phyloP scores from a whole-genome alignment of 257 asterid genomes.

The Scutellaria minor region DNA sequence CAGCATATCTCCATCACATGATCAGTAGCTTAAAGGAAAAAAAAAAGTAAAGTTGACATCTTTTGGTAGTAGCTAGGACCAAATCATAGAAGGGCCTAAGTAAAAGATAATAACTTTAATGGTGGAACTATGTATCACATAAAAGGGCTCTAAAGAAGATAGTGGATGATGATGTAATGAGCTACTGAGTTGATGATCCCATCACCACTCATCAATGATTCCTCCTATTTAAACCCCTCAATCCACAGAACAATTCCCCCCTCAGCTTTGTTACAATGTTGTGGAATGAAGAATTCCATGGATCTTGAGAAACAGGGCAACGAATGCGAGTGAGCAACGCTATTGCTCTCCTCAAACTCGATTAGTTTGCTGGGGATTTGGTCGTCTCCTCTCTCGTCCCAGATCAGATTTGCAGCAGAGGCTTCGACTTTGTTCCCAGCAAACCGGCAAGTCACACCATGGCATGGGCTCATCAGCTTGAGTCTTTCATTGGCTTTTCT shows the following conservation, averaged over 20 bases:
- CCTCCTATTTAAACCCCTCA: slow-evolving; percentile 43
- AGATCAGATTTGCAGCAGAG: neutral
- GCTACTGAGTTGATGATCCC: slow-evolving; percentile 15
- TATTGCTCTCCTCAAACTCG: slow-evolving; percentile 31
- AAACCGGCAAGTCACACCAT: slow-evolving; percentile 72
- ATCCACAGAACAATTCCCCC: slow-evolving; percentile 31
- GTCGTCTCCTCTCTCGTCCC: neutral
- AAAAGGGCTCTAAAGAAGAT: neutral
- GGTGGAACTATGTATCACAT: slow-evolving; percentile 33
- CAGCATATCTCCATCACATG: neutral
- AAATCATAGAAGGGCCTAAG: neutral
- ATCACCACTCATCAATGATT: slow-evolving; percentile 7
- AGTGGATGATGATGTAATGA: slow-evolving; percentile 49
- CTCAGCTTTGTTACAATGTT: slow-evolving; percentile 32
- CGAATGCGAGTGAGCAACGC: neutral
- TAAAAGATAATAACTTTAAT: slow-evolving; percentile 29
- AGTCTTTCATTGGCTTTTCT: slow-evolving; percentile 57
- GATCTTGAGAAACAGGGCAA: slow-evolving; percentile 35
- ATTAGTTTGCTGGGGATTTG: slow-evolving; percentile 39
- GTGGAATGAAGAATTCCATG: slow-evolving; percentile 45
- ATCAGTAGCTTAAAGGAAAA: slow-evolving; percentile 16
- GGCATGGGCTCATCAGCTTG: slow-evolving; percentile 60
- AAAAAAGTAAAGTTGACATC: slow-evolving; percentile 29
- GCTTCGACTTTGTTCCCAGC: slow-evolving; percentile 34
- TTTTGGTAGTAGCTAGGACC: neutral